A percentile compares a stretch with the other conserved stretches of the same genome.
These are phyloP conservation scores for Ustilago hordei DNA, from an alignment of 1,284 basidiomycete species.

Conservation along the genomic window DNA sequence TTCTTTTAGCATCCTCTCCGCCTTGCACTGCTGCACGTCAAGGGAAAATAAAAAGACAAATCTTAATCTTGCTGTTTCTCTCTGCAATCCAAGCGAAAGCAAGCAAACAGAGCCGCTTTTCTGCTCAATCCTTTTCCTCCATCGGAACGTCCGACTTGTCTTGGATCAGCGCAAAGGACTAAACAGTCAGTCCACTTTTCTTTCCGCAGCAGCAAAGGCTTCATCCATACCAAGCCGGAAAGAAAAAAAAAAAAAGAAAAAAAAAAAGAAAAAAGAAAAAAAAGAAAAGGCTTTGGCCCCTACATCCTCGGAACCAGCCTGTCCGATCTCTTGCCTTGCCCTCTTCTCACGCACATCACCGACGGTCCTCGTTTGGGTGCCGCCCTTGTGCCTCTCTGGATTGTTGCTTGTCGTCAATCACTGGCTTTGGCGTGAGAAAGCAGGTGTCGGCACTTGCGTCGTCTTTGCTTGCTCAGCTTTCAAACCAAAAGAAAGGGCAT, in stretches of 20 bases:
- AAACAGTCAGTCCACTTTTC: neutral
- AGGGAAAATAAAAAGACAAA: neutral
- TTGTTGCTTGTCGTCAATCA: neutral
- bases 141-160: neutral
- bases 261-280: no score
- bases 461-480: neutral
- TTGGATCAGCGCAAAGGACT: neutral
- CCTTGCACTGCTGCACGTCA: neutral
- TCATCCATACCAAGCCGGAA: neutral
- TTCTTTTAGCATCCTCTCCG: neutral
- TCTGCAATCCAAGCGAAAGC: slow-evolving; percentile 1
- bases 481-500: neutral
- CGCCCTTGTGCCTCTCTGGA: neutral
- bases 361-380: neutral
- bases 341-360: neutral
- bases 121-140: neutral
- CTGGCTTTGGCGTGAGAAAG: slow-evolving; percentile 3
- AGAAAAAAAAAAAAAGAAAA: neutral
- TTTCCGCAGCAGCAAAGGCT: neutral
- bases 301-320: neutral
- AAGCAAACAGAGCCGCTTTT: neutral
- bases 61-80: neutral
- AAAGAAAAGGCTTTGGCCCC: neutral
- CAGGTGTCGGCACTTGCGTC: neutral
- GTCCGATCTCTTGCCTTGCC: slow-evolving; percentile 1